Base-by-base conservation (phyloP, 169 alveolate genomes). In the Eimeria praecox region DNA sequence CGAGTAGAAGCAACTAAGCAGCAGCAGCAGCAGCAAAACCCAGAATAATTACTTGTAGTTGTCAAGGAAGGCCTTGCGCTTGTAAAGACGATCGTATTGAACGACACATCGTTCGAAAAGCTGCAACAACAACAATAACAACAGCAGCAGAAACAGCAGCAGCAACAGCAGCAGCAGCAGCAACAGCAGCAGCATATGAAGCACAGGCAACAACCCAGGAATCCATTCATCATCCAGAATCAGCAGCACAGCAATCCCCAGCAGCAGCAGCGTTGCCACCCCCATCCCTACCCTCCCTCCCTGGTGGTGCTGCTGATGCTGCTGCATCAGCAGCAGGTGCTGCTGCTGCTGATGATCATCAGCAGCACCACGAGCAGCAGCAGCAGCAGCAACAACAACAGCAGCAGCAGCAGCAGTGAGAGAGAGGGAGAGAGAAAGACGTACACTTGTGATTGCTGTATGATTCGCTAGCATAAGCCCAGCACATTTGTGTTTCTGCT, bases 401-500 rank as follows among this genome's bases (percentile, higher is more conserved):
- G 92, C 44, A 12, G 56, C 77, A 85, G 90, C 90, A 49, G 69
- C 12, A 44, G 44, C 92, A 24, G 56, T 18, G 18, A 0, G 54
- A 46, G 90, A 33, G 27, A 9, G 40, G 42, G 22, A n/a, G 59
- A 42, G 46, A 9, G n/a, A 18, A n/a, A 49, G 22, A 9, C 95
- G 38, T 52, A 99, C 97, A 46, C 98, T 97, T 3, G 99, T 97
- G 42, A 99, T 99, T n/a, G 99, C 98, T 1, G 99, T 99, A 97
- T 99, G 99, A 95, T 99, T 99, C 9, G 99, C 99, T 96, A 99
- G 97, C 99, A 99, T 99, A 80, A 99, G 98, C 20, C 99, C 99
- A 44, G 98, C 98, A n/a, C 99, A 99, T 97, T 99, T 99, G 97
- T 99, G 99, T 33, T 99, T 98, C 24, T 99, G 98, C 40, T 97